Evolutionary conservation across 139 green algal genomes (phyloP), one percentile per base, ranked within the genome.

Genomic region (Auxenochlorella pyrenoidosa): DNA sequence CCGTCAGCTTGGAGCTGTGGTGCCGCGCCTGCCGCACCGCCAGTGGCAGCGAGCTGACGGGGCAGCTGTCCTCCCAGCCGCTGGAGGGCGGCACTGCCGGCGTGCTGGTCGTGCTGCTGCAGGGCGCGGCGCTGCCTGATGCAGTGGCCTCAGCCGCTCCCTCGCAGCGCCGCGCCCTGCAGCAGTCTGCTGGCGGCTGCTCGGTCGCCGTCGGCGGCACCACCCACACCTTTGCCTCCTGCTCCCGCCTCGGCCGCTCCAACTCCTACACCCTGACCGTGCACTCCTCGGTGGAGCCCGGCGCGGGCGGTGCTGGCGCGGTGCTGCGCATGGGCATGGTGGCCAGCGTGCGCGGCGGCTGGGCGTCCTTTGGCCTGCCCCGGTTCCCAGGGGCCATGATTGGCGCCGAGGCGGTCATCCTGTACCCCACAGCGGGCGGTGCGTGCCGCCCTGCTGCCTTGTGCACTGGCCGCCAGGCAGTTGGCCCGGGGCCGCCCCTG

Each of bases 141-240:
- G 18, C 1, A 34, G 34, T 30, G 32, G 79, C 38, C 22, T 6
- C 34, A 10, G 1, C 47, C 26, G 58, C 58, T 30, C 36, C 28
- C 38, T 4, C 3, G 28, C 79, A 41, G 36, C 79, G 19, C 2
- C 58, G 36, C 36, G 19, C 34, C 34, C 58, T 73, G 36, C 36
- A 28, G 36, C 54, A 72, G 54, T 60, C 76, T 16, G 76, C 47
- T 4, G 30, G 41, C 5, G 38, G 5, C 36, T 54, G 79, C 58
- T 34, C 34, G 21, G 13, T 84, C 51, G 75, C 79, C 26, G 51
- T 72, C 21, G 79, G 26, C 5, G 79, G 54, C 36, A 73, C 51
- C 13, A 36, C 24, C 6, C 51, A 84, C 79, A 84, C 18, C 58
- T 84, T 84, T 84, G 79, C 58, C 22, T 75, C 79, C 22, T 84